phyloP scores from a whole-genome alignment of 1,284 basidiomycete genomes.

The Fistulinella cinereoalba region DNA sequence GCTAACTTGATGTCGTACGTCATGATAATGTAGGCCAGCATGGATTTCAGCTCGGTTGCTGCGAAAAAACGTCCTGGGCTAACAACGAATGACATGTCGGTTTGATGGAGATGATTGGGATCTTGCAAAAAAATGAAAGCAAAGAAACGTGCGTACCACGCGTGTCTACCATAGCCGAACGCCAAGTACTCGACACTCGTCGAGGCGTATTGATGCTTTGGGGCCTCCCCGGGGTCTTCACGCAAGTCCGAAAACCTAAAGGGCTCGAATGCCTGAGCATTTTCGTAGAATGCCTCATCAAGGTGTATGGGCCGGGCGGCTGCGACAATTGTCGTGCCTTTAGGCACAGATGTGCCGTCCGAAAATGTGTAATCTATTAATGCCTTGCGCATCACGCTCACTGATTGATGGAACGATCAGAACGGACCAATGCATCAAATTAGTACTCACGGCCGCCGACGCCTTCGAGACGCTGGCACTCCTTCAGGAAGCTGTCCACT shows the following conservation, averaged over 20 bases:
- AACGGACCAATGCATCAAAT: neutral
- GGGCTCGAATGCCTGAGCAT: neutral
- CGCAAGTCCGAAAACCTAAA: neutral
- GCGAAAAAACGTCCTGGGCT: neutral
- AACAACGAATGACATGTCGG: neutral
- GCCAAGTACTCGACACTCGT: neutral
- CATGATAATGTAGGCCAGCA: neutral
- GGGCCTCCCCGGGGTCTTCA: neutral
- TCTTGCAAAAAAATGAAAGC: no score
- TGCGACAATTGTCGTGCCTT: neutral
- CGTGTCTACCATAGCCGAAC: neutral
- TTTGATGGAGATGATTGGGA: neutral
- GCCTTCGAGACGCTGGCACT: conserved; percentile 13
- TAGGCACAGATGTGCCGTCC: neutral
- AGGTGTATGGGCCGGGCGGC: neutral
- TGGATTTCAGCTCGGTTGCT: neutral
- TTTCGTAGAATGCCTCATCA: neutral
- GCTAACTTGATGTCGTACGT: neutral
- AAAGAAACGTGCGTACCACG: neutral
- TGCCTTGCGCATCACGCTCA: neutral
- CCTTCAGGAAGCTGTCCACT: conserved; percentile 47
- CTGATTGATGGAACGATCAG: neutral
- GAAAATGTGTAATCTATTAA: neutral
- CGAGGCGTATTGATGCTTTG: neutral
- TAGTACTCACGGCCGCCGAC: neutral